Evolutionary conservation across 495 filamentous ascomycete species (phyloP), one percentile per base, ranked within the genome.

Genomic region (Tuber umbilicatum): DNA sequence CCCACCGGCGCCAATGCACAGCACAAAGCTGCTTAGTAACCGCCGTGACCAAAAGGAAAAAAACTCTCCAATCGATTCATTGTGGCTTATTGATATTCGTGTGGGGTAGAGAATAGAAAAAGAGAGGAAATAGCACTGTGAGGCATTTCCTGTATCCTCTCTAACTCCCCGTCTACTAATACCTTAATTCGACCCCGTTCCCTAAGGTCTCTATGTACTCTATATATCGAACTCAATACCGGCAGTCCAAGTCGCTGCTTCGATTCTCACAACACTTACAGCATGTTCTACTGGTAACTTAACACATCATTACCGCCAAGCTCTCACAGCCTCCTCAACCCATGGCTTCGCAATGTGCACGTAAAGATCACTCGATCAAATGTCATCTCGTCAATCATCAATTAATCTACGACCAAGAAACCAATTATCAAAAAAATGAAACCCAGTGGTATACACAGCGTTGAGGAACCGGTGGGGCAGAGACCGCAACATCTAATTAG

Each of bases 401-500:
- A 64, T 35, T 35, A 64, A 64, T 64, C 55, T 64, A 64, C 27
- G 55, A 31, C n/a, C 27, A 14, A 35, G 55, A 64, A 64, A 7
- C 27, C 55, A 35, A 64, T 35, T 19, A 35, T 64, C 12, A 31
- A 23, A 55, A 64, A 35, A 64, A 64, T 1, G 27, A 35, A 35
- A 64, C 27, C 55, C 14, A 35, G 31, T 64, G 55, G 55, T 64
- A 64, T 64, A 31, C 16, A 35, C 27, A 64, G 35, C 14, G 27
- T 17, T 17, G 27, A 35, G 27, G 55, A 64, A 31, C 55, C 4
- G 14, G 14, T 35, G 55, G 31, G 27, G n/a, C n/a, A n/a, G 31
- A 31, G n/a, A 16, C 12, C 27, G 35, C 55, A 35, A 31, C 45
- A 67, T n/a, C 45, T 78, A 75, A 41, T 75, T 78, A 1, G 64